Base-by-base conservation (phyloP, 2,329 filamentous ascomycete genomes). In the Amauroascus niger region DNA sequence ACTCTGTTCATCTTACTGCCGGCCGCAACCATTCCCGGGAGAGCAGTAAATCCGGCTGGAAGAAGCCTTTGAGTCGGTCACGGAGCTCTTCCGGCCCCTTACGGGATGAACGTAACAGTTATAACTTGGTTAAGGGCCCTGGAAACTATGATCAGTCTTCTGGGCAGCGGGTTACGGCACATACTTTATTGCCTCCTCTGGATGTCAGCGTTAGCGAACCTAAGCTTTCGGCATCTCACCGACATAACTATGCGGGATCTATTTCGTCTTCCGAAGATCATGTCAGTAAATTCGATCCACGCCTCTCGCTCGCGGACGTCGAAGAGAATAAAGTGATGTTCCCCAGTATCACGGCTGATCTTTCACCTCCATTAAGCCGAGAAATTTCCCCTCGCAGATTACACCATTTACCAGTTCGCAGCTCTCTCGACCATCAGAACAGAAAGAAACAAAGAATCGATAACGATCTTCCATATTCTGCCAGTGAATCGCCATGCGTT, bases 301-400 rank as follows among this genome's bases (percentile, higher is more conserved):
- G 52, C 11, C 26, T 28, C 4, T 54, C 52, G 18, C 48, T 55
- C 8, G 55, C 16, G 47, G 48, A 47, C 5, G 39, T 33, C 16
- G 18, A 28, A 13, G 35, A 18, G 6, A 20, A 49, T 32, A 49
- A 53, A 24, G 16, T 44, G 20, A 35, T 52, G 14, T 76, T 84
- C 49, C 80, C 81, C 3, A 77, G 76, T 11, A 79, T 83, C 56
- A 78, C 78, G 20, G 76, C 79, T 58, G 82, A 86, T 54, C 65
- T 85, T 7, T 86, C 84, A 2, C 79, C 82, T 1, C 72, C 76
- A 2, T 74, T 74, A 6, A 88, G 83, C 61, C 78, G 84, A 22
- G 75, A 79, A 1, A 73, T 74, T 1, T 88, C 86, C 6, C 84
- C 85, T 28, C 71, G 20, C 22, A 41, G 50, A 18, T 32, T 39